Evolutionary conservation across 352 stramenopile genomes (phyloP).

Genomic region (Phytophthora pluvialis): DNA sequence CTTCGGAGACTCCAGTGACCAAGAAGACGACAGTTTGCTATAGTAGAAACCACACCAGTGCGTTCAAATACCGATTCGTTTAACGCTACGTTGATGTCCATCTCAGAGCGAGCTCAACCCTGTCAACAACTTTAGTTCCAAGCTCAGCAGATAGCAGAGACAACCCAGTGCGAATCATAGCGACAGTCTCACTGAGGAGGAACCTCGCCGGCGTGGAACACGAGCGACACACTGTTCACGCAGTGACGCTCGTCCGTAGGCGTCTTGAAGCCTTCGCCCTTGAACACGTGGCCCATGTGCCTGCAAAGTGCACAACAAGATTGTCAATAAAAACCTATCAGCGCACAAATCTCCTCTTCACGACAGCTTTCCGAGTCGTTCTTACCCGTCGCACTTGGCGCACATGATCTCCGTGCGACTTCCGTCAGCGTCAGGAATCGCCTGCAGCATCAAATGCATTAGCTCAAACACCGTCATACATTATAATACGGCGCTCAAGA

Average conservation of each 20-base stretch:
- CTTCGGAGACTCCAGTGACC: constrained; percentile 52
- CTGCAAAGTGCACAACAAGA: constrained; percentile 33
- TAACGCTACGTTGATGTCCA: constrained; percentile 5
- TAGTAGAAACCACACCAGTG: constrained; percentile 29
- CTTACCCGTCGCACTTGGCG: constrained; percentile 84
- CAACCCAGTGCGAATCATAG: neutral
- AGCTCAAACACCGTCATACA: neutral
- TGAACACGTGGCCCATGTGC: constrained; percentile 93
- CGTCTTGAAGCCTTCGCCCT: constrained; percentile 88
- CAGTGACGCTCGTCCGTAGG: constrained; percentile 91
- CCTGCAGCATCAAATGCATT: constrained; percentile 34
- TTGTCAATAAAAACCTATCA: constrained; percentile 7
- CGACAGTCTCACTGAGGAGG: constrained; percentile 37
- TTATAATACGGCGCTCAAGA: neutral
- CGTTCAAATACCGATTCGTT: constrained; percentile 27
- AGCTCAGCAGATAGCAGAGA: constrained; percentile 9
- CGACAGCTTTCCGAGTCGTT: neutral
- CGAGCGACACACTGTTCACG: constrained; percentile 91
- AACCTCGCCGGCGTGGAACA: constrained; percentile 79
- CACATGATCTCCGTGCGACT: constrained; percentile 90
- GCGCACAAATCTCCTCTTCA: neutral
- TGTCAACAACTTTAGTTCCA: constrained; percentile 3
- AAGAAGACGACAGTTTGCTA: constrained; percentile 66
- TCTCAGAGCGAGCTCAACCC: constrained; percentile 14
- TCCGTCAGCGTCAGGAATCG: constrained; percentile 72